Percentiles rank a stretch among this genome's conserved stretches.
These are phyloP conservation scores for Penicillium silybi DNA, from an alignment of 495 filamentous ascomycete species.

Conservation along the genomic window DNA sequence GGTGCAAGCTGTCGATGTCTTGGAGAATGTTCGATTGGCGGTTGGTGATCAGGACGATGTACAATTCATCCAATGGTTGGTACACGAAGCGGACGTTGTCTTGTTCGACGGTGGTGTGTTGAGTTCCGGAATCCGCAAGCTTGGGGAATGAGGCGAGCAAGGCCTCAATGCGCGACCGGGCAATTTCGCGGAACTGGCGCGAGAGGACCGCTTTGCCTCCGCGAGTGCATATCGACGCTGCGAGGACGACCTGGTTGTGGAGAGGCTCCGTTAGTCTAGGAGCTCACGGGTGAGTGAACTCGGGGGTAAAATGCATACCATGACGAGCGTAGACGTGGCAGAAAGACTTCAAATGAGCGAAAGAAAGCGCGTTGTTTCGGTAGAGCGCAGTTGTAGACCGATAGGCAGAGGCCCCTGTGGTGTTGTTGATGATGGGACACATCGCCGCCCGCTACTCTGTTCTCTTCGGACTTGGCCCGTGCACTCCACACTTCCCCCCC, in stretches of 20 bases:
- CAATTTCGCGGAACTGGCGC: slow-evolving; percentile 93
- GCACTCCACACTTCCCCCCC: slow-evolving; percentile 30
- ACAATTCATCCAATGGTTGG: slow-evolving; percentile 96
- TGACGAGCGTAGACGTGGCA: slow-evolving; percentile 5
- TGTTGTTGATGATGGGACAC: slow-evolving; percentile 32
- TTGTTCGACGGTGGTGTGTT: slow-evolving; percentile 97
- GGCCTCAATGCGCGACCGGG: slow-evolving; percentile 91
- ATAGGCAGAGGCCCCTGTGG: slow-evolving; percentile 12
- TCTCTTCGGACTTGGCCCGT: slow-evolving; percentile 45
- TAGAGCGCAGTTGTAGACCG: neutral
- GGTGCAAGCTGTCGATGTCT: slow-evolving; percentile 95
- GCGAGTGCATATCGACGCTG: slow-evolving; percentile 97
- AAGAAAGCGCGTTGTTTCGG: neutral
- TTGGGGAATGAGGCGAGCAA: slow-evolving; percentile 96
- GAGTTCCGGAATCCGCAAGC: slow-evolving; percentile 87
- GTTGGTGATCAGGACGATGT: slow-evolving; percentile 99
- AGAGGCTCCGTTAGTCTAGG: slow-evolving; percentile 22
- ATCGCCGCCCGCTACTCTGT: slow-evolving; percentile 40
- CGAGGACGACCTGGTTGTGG: slow-evolving; percentile 79
- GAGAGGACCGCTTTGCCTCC: slow-evolving; percentile 97
- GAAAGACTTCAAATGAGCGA: neutral
- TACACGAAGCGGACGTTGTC: slow-evolving; percentile 99
- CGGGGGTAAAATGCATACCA: slow-evolving; percentile 13
- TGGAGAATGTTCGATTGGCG: slow-evolving; percentile 98
- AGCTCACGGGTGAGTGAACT: neutral